Evolutionary conservation across 805 yeast species (phyloP).

Genomic region (Sungouiella blattae): DNA sequence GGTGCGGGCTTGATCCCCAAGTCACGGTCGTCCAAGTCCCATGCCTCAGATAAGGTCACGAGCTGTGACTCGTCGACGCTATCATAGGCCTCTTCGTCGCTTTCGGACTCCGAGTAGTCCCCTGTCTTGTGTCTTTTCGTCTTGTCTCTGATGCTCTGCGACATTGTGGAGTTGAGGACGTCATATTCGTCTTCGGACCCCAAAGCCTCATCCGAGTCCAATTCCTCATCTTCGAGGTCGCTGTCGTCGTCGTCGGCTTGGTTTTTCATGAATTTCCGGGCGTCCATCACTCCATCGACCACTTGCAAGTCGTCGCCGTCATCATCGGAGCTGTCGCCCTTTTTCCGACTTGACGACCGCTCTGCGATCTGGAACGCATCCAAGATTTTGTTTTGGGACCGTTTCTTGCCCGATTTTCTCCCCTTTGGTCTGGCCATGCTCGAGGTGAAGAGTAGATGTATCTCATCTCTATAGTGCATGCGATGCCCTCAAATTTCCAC

Average conservation of each 20-base stretch:
- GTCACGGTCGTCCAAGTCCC: constrained; percentile 76
- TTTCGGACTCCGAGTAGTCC: constrained; percentile 25
- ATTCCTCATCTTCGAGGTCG: constrained; percentile 57
- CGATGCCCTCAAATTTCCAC: background rate
- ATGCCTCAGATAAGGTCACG: constrained; percentile 76
- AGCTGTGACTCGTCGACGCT: constrained; percentile 76
- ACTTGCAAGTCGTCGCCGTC: constrained; percentile 22
- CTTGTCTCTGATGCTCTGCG: constrained; percentile 65
- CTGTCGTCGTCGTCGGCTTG: constrained; percentile 17
- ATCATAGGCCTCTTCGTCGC: constrained; percentile 53
- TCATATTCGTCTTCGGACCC: constrained; percentile 77
- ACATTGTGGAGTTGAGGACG: constrained; percentile 59
- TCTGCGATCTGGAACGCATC: constrained; percentile 47
- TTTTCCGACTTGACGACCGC: constrained; percentile 23
- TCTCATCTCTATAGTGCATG: constrained; percentile 2
- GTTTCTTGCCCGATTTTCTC: constrained; percentile 23
- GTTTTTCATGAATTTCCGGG: constrained; percentile 30
- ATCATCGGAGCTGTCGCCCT: constrained; percentile 16
- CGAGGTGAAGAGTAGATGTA: constrained; percentile 1
- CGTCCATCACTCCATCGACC: constrained; percentile 39
- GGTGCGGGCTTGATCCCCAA: background rate
- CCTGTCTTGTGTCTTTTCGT: constrained; percentile 31
- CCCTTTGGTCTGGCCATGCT: constrained; percentile 14
- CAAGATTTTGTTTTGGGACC: constrained; percentile 35
- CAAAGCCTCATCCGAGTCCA: constrained; percentile 84